Evolutionary conservation across 306 rosid genomes (phyloP).

Genomic region (Dicorynia guianensis): DNA sequence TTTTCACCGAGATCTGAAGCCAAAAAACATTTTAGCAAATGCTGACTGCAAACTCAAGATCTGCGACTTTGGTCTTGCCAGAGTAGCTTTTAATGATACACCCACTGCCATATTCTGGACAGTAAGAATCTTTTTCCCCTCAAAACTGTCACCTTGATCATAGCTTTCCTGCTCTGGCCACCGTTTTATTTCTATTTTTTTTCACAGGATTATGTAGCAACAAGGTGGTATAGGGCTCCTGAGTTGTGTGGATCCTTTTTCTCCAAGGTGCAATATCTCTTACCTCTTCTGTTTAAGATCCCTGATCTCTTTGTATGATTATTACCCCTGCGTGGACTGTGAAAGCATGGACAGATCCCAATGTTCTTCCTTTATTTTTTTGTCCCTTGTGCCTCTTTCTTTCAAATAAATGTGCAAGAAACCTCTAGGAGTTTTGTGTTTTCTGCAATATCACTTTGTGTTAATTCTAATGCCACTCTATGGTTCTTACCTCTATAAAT

Average conservation of each 20-base stretch:
- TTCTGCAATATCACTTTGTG: conserved; percentile 5
- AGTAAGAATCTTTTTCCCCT: conserved; percentile 54
- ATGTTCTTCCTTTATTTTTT: not conserved
- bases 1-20: conserved; percentile 97
- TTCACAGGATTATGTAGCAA: conserved; percentile 93
- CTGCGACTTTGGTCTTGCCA: conserved; percentile 98
- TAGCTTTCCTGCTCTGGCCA: conserved; percentile 24
- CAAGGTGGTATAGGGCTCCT: conserved; percentile 99
- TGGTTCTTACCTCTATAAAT: conserved; percentile 10
- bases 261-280: conserved; percentile 74
- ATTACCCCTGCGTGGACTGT: not conserved
- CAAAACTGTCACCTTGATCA: conserved; percentile 25
- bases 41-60: conserved; percentile 99
- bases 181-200: conserved; percentile 40
- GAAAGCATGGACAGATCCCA: not conserved
- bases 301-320: conserved; percentile 22
- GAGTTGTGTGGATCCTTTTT: conserved; percentile 98
- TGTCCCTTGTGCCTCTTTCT: conserved; percentile 14
- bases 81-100: conserved; percentile 98
- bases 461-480: not conserved
- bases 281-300: conserved; percentile 32
- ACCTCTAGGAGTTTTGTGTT: not conserved
- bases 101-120: conserved; percentile 99
- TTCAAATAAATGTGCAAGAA: conserved; percentile 16
- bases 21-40: conserved; percentile 96